Evolutionary conservation across 2,329 filamentous ascomycete genomes (phyloP).

Genomic region (Alternaria sp.): DNA sequence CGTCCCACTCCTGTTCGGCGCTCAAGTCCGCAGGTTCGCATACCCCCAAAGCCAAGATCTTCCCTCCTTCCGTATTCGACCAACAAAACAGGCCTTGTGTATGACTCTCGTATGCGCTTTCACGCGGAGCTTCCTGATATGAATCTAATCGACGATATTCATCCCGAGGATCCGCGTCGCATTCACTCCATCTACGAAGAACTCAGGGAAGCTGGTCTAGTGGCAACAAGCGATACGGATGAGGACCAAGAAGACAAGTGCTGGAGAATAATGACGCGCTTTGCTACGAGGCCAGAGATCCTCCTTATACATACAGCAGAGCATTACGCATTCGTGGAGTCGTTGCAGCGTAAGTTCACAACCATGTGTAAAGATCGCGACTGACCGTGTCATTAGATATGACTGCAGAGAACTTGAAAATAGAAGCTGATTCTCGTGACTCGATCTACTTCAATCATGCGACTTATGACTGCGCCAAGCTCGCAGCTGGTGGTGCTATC

Average conservation of each 20-base stretch:
- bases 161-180: conserved; percentile 91
- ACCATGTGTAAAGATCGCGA: conserved; percentile 7
- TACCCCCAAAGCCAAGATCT: conserved; percentile 48
- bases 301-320: conserved; percentile 77
- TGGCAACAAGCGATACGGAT: conserved; percentile 66
- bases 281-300: conserved; percentile 82
- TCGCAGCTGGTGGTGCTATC: conserved; percentile 92
- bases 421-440: conserved; percentile 63
- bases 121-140: conserved; percentile 75
- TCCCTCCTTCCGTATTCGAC: conserved; percentile 42
- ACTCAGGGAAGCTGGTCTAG: conserved; percentile 80
- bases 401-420: conserved; percentile 69
- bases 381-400: conserved; percentile 42
- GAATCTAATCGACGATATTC: conserved; percentile 69
- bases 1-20: conserved; percentile 22
- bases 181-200: conserved; percentile 94
- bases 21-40: conserved; percentile 36
- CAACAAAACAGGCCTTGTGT: conserved; percentile 62
- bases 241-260: conserved; percentile 61
- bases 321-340: conserved; percentile 81
- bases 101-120: conserved; percentile 94
- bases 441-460: conserved; percentile 72
- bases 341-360: conserved; percentile 55
- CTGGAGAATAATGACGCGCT: conserved; percentile 76
- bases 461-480: conserved; percentile 79